Base-by-base conservation (phyloP, 345 rosid species). In the Salix suchowensis region DNA sequence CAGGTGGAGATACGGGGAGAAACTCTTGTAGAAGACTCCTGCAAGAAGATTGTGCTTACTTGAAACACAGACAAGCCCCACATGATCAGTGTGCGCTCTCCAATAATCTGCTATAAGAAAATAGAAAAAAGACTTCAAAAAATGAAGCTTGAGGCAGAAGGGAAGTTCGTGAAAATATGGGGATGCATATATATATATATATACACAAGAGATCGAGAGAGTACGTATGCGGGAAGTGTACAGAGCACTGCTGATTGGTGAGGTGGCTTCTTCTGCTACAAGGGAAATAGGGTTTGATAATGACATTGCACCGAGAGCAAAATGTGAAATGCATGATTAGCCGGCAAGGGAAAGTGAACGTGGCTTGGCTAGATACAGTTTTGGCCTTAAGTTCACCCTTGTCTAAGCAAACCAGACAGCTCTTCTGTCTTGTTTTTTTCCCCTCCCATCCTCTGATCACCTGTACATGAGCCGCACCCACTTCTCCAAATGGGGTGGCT, bases 401-500 rank as follows among this genome's bases (percentile, higher is more conserved):
- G 79, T 84, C 83, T 71, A 85, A 85, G 88, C 91, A 85, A 86
- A 72, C 61, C 66, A 73, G 28, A 39, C 62, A 55, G 81, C 55
- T 79, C 65, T 70, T 37, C 68, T 76, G 71, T 74, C 77, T 52
- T 74, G 3, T 70, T 71, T 26, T 37, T 30, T 21, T 12, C 5
- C 16, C 69, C 62, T 65, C 44, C 60, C 40, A 7, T 5, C 46
- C 37, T 69, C 65, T 70, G 36, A 34, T 34, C 73, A 46, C 71
- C 72, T 32, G 24, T 74, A 82, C 76, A 87, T 83, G 86, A 88
- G 82, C 83, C 87, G 70, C 71, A 24, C 80, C 82, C 80, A 69
- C 78, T 74, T 73, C 68, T 74, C 84, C 80, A 81, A 83, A 95
- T 95, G 98, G 90, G 94, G 66, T 91, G 94, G 98, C 88, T 95